Percentiles rank a stretch among this genome's conserved stretches.
These are phyloP conservation scores for Pyrenophora teres DNA, from an alignment of 2,329 filamentous ascomycete genomes.

Conservation along the genomic window DNA sequence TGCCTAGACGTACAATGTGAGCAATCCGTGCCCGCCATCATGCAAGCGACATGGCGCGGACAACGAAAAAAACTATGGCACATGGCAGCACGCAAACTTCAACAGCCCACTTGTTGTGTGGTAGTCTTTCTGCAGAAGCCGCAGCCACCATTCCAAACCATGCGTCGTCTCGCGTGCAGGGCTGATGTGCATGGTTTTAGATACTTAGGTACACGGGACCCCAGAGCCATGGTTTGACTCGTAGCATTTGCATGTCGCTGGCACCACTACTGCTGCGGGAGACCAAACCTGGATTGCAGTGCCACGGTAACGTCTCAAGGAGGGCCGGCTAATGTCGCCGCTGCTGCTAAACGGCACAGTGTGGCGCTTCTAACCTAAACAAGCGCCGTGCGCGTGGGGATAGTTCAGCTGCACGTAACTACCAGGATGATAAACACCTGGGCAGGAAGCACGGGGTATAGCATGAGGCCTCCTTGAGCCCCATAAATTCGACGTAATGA, in stretches of 20 bases:
- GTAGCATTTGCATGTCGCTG: constrained; percentile 8
- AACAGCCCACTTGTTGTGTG: not conserved
- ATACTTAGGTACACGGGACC: constrained; percentile 3
- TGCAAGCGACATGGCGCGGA: not conserved
- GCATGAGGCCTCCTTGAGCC: not conserved
- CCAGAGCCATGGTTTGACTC: constrained; percentile 18
- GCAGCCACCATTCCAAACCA: constrained; percentile 3
- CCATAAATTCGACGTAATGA: constrained; percentile 1
- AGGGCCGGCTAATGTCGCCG: constrained; percentile 10
- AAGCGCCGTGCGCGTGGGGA: constrained; percentile 1
- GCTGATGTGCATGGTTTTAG: constrained; percentile 20
- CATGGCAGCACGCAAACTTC: not conserved
- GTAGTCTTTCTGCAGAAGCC: constrained; percentile 1
- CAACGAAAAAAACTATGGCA: not conserved
- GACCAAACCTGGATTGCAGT: constrained; percentile 1
- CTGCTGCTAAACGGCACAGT: not conserved
- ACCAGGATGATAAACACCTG: not conserved
- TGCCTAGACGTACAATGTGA: not conserved
- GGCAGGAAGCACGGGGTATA: not conserved
- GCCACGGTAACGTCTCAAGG: constrained; percentile 3
- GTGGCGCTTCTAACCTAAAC: constrained; percentile 5
- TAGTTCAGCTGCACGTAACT: not conserved
- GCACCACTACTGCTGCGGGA: constrained; percentile 1
- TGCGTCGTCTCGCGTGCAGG: constrained; percentile 16
- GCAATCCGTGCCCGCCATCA: constrained; percentile 1